These are phyloP conservation scores for Ilex paraguariensis DNA, from an alignment of 305 asterid genomes.

Conservation along the genomic window DNA sequence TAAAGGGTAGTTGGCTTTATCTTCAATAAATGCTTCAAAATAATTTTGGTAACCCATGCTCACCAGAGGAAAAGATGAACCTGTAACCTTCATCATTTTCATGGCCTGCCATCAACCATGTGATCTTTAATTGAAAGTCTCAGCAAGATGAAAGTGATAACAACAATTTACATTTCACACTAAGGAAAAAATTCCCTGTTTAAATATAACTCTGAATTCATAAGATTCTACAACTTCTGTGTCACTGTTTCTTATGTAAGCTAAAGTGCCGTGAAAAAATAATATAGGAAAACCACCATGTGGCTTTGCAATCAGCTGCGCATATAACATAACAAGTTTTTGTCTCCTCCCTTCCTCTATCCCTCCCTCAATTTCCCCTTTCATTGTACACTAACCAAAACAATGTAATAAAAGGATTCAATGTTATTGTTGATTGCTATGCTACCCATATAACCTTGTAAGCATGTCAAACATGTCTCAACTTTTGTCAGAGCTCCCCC, in stretches of 20 bases:
- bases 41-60: conserved; percentile 56
- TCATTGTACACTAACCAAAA: too few relatives aligned
- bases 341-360: too few relatives aligned
- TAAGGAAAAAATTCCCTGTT: background rate
- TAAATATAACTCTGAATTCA: background rate
- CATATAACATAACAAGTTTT: too few relatives aligned
- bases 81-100: conserved; percentile 78
- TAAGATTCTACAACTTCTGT: too few relatives aligned
- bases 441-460: too few relatives aligned
- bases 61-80: conserved; percentile 23
- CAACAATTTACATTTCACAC: background rate
- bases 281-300: background rate
- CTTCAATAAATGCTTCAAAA: conserved; percentile 69
- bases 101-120: conserved; percentile 59
- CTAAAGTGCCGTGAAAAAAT: background rate
- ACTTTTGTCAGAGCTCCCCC: too few relatives aligned
- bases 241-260: background rate
- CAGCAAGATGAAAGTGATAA: background rate
- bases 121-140: background rate
- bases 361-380: too few relatives aligned
- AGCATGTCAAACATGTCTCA: too few relatives aligned
- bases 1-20: conserved; percentile 34
- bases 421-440: too few relatives aligned
- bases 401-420: too few relatives aligned
- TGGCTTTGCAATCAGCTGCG: background rate